A percentile compares a stretch with the other conserved stretches of the same genome.
Evolutionary conservation across 345 rosid genomes (phyloP).

Genomic region (Streptanthus diversifolius): DNA sequence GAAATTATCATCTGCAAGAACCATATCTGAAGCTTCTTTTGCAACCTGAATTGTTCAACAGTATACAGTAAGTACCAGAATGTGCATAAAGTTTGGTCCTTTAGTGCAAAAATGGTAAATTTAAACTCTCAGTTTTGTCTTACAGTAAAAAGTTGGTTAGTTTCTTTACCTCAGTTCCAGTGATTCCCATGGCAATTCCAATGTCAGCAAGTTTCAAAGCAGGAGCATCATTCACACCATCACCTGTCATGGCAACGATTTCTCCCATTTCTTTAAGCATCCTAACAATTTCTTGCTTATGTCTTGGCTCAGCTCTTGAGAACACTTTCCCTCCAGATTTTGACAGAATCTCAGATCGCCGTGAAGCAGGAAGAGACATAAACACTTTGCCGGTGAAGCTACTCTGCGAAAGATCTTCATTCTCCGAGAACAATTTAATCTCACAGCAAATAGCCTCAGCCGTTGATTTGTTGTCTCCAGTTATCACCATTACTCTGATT

Average conservation of each 20-base stretch:
- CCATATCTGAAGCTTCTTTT: constrained; percentile 97
- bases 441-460: constrained; percentile 90
- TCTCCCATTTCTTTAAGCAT: constrained; percentile 86
- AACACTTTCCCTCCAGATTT: constrained; percentile 79
- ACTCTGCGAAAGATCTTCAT: constrained; percentile 54
- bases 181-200: constrained; percentile 94
- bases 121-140: neutral
- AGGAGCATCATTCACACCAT: constrained; percentile 97
- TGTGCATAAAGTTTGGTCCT: neutral
- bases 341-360: constrained; percentile 50
- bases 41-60: constrained; percentile 59
- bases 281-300: constrained; percentile 90
- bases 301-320: constrained; percentile 89
- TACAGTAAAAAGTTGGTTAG: constrained; percentile 12
- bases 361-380: constrained; percentile 50
- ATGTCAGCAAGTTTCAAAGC: constrained; percentile 93
- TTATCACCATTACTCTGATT: constrained; percentile 83
- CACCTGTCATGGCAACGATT: constrained; percentile 97
- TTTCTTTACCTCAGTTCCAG: constrained; percentile 80
- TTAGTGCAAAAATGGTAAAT: neutral
- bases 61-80: neutral
- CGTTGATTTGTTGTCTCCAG: constrained; percentile 94
- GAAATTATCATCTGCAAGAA: constrained; percentile 90
- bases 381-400: constrained; percentile 83
- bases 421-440: constrained; percentile 52